Base-by-base conservation (phyloP, 2,329 filamentous ascomycete species). In the Diaporthe ampelina region DNA sequence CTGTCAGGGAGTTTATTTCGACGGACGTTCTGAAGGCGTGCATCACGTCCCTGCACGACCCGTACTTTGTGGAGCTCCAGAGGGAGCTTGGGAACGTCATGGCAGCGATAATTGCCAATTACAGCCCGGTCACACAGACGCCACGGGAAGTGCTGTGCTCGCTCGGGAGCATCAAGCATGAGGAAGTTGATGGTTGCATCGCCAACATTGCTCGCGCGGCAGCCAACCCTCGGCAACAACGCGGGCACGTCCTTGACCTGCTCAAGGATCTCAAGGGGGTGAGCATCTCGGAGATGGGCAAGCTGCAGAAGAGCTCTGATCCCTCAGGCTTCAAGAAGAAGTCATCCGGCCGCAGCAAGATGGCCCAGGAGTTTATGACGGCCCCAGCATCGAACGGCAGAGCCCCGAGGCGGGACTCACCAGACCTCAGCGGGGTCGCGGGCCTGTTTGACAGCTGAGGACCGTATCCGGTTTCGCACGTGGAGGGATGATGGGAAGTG, bases 41-140 rank as follows among this genome's bases (percentile, higher is more conserved):
- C 79, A 94, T 98, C 81, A 94, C 93, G 1, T 97, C 94, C 2
- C 91, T 99, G 68, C 94, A 98, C 83, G 97, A 99, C 78, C 93
- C 95, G 0, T 98, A 98, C 83, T 99, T 98, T 83, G 95, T 98
- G 45, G 97, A 99, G 78, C 91, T 97, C 76, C 97, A 99, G 80
- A 96, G 95, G 81, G 95, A 99, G 69, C 88, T 99, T 29, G 96
- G 95, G 0, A 90, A 92, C 29, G 88, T 98, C 50, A 98, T 99
- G 76, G 95, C 95, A 0, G 90, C 92, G 5, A 97, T 98, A 76
- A 88, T 98, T 78, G 89, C 93, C 11, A 90, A 94, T 76, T 98
- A 98, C 81, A 90, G 91, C 17, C 86, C 90, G 0, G 83, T 90
- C 43, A 95, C 93, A 10, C 80, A 87, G 9, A 97, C 94, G 0